A percentile compares a stretch with the other conserved stretches of the same genome.
Conservation (phyloP, 306 rosid species). For the Quercus bicolor region DNA sequence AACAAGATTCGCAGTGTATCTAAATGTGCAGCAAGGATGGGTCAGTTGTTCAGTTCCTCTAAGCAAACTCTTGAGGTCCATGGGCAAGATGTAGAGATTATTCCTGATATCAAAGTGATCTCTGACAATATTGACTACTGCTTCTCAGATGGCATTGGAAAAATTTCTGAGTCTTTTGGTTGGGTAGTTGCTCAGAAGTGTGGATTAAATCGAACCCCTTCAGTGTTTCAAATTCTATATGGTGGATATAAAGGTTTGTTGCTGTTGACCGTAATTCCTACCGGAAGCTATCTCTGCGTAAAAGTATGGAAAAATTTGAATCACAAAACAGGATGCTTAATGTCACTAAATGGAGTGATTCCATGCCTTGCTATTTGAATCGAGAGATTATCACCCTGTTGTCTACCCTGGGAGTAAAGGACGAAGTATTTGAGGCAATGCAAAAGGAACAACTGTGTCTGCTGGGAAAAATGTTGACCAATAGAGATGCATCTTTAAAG, state of each 20-base stretch:
- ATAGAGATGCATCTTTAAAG: constrained; percentile 54
- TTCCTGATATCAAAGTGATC: constrained; percentile 73
- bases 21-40: constrained; percentile 98
- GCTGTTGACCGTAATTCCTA: constrained; percentile 73
- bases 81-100: constrained; percentile 66
- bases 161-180: constrained; percentile 74
- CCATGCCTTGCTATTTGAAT: constrained; percentile 91
- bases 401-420: constrained; percentile 75
- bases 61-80: constrained; percentile 65
- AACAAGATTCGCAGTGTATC: constrained; percentile 74
- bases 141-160: constrained; percentile 98
- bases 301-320: constrained; percentile 84
- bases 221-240: constrained; percentile 88
- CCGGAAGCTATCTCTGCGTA: constrained; percentile 74
- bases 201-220: constrained; percentile 60
- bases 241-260: constrained; percentile 95
- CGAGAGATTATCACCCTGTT: constrained; percentile 75
- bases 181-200: constrained; percentile 71
- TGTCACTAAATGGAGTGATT: constrained; percentile 71
- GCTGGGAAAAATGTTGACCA: constrained; percentile 63
- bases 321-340: constrained; percentile 79
- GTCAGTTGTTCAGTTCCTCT: constrained; percentile 92
- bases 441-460: constrained; percentile 65
- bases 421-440: constrained; percentile 67
- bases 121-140: constrained; percentile 64